phyloP scores from a whole-genome alignment of 345 rosid genomes.

The Trapa bicornis region DNA sequence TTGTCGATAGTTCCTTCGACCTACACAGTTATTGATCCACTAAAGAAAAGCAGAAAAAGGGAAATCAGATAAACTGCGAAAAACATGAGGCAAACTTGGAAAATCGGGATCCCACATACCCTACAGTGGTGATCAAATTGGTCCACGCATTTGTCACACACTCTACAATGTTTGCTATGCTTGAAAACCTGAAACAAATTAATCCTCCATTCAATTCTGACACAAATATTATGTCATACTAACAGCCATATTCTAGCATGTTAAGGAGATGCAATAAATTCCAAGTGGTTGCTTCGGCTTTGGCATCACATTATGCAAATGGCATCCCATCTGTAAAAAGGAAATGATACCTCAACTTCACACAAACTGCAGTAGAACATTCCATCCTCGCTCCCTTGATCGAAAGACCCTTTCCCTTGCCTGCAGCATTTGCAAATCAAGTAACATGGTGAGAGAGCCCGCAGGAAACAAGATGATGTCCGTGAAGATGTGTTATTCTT shows the following conservation, averaged over 20 bases:
- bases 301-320: background rate
- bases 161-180: constrained; percentile 97
- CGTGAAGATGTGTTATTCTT: constrained; percentile 25
- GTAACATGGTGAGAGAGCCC: constrained; percentile 51
- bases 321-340: background rate
- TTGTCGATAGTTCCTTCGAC: constrained; percentile 71
- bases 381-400: constrained; percentile 79
- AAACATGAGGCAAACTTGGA: background rate
- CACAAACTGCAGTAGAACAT: constrained; percentile 97
- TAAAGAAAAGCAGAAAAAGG: constrained; percentile 21
- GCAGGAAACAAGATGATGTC: constrained; percentile 24
- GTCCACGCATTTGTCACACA: constrained; percentile 92
- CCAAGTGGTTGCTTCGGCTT: constrained; percentile 1
- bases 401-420: constrained; percentile 48
- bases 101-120: constrained; percentile 29
- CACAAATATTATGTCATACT: no score
- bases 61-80: constrained; percentile 7
- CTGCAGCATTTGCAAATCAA: constrained; percentile 41
- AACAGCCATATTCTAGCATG: background rate
- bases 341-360: constrained; percentile 69
- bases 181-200: constrained; percentile 59
- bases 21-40: constrained; percentile 98
- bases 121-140: constrained; percentile 95
- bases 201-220: background rate
- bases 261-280: background rate